Conservation (phyloP, 768 basidiomycete genomes). For the Candolleomyces aberdarensis region DNA sequence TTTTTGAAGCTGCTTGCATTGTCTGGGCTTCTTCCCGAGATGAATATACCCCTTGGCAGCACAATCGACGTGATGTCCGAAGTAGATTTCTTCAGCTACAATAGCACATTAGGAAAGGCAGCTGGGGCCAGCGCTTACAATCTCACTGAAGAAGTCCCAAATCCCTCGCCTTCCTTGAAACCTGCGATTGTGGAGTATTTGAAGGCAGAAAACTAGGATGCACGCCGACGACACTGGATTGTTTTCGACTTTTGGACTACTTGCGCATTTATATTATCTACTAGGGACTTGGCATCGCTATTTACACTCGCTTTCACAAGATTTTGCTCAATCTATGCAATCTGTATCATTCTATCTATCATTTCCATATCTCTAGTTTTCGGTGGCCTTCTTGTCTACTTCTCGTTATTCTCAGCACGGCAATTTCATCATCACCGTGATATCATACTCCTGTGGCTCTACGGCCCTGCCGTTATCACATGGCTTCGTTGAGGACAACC, state of each 20-base stretch:
- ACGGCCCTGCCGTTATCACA: no score
- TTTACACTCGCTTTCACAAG: no score
- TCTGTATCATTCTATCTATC: not conserved
- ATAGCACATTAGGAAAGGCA: no score
- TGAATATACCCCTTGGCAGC: conserved; percentile 28
- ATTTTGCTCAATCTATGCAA: no score
- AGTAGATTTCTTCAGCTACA: conserved; percentile 72
- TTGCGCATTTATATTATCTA: no score
- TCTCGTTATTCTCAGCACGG: not conserved
- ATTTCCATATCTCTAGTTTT: no score
- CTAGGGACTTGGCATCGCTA: no score
- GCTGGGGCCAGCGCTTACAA: conserved; percentile 13
- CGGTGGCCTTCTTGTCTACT: not conserved
- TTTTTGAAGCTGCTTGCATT: conserved; percentile 54
- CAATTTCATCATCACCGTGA: not conserved
- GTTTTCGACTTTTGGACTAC: no score
- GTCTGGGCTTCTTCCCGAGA: conserved; percentile 40
- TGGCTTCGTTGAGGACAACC: no score
- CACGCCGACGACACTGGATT: not conserved
- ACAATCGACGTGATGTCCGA: conserved; percentile 29
- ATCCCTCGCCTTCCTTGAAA: not conserved
- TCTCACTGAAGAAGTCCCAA: not conserved
- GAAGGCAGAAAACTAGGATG: not conserved
- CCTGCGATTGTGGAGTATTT: not conserved
- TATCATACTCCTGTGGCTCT: no score